These are phyloP conservation scores for Canavalia gladiata DNA, from an alignment of 306 rosid species.

Conservation along the genomic window DNA sequence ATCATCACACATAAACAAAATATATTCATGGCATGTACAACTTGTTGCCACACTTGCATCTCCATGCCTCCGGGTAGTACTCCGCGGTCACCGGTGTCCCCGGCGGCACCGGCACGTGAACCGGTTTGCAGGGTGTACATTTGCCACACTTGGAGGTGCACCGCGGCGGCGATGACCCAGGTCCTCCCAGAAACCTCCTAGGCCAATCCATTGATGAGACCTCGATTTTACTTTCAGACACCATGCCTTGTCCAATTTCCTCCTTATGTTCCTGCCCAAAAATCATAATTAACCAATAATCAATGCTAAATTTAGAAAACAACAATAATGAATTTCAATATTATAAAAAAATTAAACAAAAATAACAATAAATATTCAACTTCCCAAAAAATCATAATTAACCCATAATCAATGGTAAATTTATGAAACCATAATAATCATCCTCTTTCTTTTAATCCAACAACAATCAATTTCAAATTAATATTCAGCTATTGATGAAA, in stretches of 20 bases:
- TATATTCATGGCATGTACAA: constrained; percentile 82
- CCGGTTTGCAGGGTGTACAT: constrained; percentile 86
- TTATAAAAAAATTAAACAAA: not conserved
- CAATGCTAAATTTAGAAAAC: not conserved
- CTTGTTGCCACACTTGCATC: constrained; percentile 96
- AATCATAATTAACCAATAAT: not conserved
- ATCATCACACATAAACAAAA: constrained; percentile 30
- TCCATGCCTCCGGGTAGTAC: constrained; percentile 98
- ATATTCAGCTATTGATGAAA: not conserved
- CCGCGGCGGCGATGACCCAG: constrained; percentile 86
- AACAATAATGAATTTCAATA: not conserved
- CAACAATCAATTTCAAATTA: not conserved
- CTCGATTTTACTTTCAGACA: not conserved
- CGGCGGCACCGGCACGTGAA: constrained; percentile 90
- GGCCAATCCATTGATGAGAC: constrained; percentile 34
- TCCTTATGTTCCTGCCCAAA: constrained; percentile 33
- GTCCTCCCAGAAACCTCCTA: constrained; percentile 75
- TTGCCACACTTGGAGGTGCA: constrained; percentile 81
- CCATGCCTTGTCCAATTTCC: constrained; percentile 34
- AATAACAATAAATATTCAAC: not conserved
- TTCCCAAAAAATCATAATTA: not conserved
- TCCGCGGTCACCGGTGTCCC: constrained; percentile 88
- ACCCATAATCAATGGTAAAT: not conserved
- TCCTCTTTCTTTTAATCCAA: not conserved
- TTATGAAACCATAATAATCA: not conserved